These are phyloP conservation scores for Irineochytrium annulatum DNA, from an alignment of 192 early-diverging fungal genomes.

Conservation along the genomic window DNA sequence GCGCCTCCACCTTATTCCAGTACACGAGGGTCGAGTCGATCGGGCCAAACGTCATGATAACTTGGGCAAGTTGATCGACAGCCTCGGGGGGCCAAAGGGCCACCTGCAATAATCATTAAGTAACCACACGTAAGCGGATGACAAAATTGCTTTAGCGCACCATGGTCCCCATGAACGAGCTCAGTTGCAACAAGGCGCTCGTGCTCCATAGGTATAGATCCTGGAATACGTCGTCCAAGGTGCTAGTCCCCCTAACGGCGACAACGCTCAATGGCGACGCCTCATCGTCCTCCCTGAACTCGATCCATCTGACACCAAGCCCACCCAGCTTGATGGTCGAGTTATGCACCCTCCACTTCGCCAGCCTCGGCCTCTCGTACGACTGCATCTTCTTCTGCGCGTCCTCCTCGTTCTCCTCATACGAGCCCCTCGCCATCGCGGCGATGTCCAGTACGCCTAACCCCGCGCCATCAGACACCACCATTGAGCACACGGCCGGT, in stretches of 20 bases:
- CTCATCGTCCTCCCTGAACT: background rate
- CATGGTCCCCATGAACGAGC: constrained; percentile 14
- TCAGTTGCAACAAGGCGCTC: background rate
- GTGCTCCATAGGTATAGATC: constrained; percentile 17
- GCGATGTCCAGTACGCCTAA: background rate
- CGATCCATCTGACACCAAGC: background rate
- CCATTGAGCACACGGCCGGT: background rate
- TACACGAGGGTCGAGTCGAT: constrained; percentile 6
- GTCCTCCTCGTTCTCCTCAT: background rate
- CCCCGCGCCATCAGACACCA: background rate
- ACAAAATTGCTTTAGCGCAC: background rate
- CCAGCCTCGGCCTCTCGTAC: background rate
- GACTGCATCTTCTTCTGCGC: background rate
- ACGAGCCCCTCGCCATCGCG: background rate
- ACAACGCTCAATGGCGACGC: constrained; percentile 6
- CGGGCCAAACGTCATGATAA: constrained; percentile 8
- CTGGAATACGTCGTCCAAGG: constrained; percentile 11
- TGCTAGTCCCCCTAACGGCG: constrained; percentile 11
- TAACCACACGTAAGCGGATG: background rate
- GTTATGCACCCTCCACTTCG: background rate
- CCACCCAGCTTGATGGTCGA: background rate
- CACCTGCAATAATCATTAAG: background rate
- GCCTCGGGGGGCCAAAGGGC: constrained; percentile 9
- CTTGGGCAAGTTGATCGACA: constrained; percentile 5
- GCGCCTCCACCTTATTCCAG: constrained; percentile 12